These are phyloP conservation scores for Lodderomyces pseudojiufengensis DNA, from an alignment of 1,139 yeast species.

Conservation along the genomic window DNA sequence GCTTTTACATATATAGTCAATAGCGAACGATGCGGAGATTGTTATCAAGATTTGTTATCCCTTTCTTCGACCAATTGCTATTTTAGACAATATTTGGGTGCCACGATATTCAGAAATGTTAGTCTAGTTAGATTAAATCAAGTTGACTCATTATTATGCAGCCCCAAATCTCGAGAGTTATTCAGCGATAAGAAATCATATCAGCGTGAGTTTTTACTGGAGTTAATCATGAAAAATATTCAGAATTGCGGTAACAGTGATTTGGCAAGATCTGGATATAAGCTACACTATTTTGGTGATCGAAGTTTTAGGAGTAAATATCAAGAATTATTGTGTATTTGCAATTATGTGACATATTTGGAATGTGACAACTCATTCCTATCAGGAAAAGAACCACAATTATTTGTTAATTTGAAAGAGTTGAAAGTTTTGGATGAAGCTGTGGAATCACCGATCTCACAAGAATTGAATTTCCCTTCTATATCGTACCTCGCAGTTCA, in stretches of 20 bases:
- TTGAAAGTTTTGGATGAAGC: conserved; percentile 23
- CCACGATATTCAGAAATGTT: conserved; percentile 18
- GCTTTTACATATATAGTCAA: conserved; percentile 14
- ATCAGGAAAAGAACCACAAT: conserved; percentile 14
- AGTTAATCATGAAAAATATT: conserved; percentile 18
- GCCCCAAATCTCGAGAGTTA: conserved; percentile 20
- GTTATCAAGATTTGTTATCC: conserved; percentile 16
- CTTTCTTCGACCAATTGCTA: conserved; percentile 26
- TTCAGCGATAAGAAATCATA: conserved; percentile 23
- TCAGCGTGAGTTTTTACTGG: conserved; percentile 22
- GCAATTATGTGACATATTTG: conserved; percentile 21
- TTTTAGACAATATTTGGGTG: conserved; percentile 22
- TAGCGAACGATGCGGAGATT: conserved; percentile 11
- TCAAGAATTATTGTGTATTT: conserved; percentile 17
- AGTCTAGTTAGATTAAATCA: conserved; percentile 29
- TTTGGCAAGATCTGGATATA: conserved; percentile 19
- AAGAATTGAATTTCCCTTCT: conserved; percentile 3
- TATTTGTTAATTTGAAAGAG: conserved; percentile 19
- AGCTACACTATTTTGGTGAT: conserved; percentile 16
- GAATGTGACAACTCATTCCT: conserved; percentile 26
- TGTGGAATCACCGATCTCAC: not conserved
- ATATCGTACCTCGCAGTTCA: conserved; percentile 19
- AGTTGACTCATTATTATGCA: conserved; percentile 25
- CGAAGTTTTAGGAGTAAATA: conserved; percentile 17
- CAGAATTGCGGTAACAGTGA: conserved; percentile 20